Base-by-base conservation (phyloP, 805 yeast genomes). In the Lipomyces oligophaga region DNA sequence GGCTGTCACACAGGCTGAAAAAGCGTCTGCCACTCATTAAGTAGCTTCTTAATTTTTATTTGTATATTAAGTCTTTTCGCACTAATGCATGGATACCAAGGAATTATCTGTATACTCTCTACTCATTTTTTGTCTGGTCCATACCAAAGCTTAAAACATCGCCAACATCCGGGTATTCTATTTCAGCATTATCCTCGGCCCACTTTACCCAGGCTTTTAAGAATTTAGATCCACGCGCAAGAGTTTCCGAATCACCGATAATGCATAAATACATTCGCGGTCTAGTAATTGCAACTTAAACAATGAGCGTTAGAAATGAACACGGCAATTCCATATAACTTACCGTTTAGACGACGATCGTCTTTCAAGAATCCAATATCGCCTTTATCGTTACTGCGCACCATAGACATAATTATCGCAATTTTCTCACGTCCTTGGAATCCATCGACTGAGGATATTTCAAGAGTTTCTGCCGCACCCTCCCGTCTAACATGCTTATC, bases 401-500 rank as follows among this genome's bases (percentile, higher is more conserved):
- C 97, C 43, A 90, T 64, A 1, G 93, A 75, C 10, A 93, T 67
- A 1, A 90, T 73, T 5, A 90, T 87, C 0, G 80, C 82, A 58
- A 89, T 94, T 63, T 90, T 93, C 61, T 90, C 98, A 52, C 97
- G 71, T 1, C 98, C 98, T 68, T 90, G 98, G 60, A 90, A 93
- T 1, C 97, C 97, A 67, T 90, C 98, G 3, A 90, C 90, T 0
- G 97, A 86, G 3, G 95, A 79, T 0, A 89, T 77, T 60, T 90
- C 97, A 4, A 90, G 68, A 2, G 52, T 60, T 0, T 75, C 72
- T 39, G 67, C 68, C 25, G 31, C 35, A 34, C 19, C 13, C 4
- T 75, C 71, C n/a, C n/a, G n/a, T n/a, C n/a, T n/a, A n/a, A n/a
- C n/a, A 40, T 65, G 67, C 28, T 21, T 36, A 2, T 62, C 63